Conservation (phyloP, 2,329 filamentous ascomycete species). For the Anthostomella pinea region DNA sequence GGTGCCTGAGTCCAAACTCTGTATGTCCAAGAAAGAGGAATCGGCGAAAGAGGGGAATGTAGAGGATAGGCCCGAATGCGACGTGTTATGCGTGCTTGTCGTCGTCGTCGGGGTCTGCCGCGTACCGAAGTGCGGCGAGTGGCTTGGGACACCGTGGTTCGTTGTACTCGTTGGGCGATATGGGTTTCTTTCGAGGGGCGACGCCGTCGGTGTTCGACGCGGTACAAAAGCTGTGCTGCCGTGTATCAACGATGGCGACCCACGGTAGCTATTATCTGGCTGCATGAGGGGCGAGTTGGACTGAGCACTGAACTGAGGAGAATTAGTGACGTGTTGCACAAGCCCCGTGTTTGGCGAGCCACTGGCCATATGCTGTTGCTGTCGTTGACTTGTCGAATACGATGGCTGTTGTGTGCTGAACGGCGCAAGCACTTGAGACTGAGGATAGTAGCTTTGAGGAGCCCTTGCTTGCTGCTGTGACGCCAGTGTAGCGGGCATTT, state of each 20-base stretch:
- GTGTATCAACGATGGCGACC: conserved; percentile 31
- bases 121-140: conserved; percentile 31
- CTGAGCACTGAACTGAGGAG: conserved; percentile 32
- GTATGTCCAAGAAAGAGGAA: conserved; percentile 29
- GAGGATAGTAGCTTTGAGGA: conserved; percentile 29
- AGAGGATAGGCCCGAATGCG: conserved; percentile 28
- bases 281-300: conserved; percentile 33
- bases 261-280: conserved; percentile 30
- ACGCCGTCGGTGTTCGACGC: conserved; percentile 30
- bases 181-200: conserved; percentile 28
- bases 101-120: conserved; percentile 27
- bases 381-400: conserved; percentile 28
- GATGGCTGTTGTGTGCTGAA: conserved; percentile 29
- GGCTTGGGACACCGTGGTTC: conserved; percentile 26
- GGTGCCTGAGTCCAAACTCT: conserved; percentile 25
- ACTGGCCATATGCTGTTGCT: conserved; percentile 28
- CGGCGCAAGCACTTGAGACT: conserved; percentile 25
- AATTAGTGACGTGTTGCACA: conserved; percentile 32
- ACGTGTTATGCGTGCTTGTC: conserved; percentile 24
- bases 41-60: conserved; percentile 28
- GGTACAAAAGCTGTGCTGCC: conserved; percentile 26
- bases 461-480: conserved; percentile 28
- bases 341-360: conserved; percentile 29
- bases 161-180: conserved; percentile 25
- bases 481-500: conserved; percentile 25